A percentile compares a stretch with the other conserved stretches of the same genome.
Conservation (phyloP, 2,329 filamentous ascomycete species). For the Talaromyces sp. region DNA sequence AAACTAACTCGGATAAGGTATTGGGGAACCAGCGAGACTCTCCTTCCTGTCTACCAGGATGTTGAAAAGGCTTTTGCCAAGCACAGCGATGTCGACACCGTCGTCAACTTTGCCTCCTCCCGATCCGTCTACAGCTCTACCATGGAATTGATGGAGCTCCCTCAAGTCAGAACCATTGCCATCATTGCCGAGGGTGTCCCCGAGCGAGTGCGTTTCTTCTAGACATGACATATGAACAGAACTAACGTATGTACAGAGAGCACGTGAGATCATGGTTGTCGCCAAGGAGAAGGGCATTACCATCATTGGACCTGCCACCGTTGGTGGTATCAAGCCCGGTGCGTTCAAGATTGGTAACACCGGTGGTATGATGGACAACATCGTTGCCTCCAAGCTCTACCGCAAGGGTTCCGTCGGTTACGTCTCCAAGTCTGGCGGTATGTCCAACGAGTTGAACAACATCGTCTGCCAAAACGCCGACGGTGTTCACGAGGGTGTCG, state of each 20-base stretch:
- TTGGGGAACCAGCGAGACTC: conserved; percentile 99
- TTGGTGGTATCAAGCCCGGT: conserved; percentile 98
- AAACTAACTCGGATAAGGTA: conserved; percentile 54
- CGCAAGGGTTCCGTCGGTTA: conserved; percentile 98
- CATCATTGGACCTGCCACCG: conserved; percentile 97
- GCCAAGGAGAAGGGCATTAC: conserved; percentile 98
- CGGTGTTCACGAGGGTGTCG: conserved; percentile 98
- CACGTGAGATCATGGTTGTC: conserved; percentile 94
- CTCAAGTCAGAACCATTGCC: conserved; percentile 97
- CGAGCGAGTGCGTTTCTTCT: conserved; percentile 71
- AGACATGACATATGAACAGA: background rate
- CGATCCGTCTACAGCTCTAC: conserved; percentile 98
- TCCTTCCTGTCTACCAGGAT: conserved; percentile 96
- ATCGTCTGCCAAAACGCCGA: conserved; percentile 95
- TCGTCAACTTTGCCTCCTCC: conserved; percentile 99
- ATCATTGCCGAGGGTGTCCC: conserved; percentile 99
- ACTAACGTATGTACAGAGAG: conserved; percentile 61
- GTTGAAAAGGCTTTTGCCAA: conserved; percentile 90
- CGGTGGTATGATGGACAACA: conserved; percentile 99
- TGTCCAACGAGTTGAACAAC: conserved; percentile 99
- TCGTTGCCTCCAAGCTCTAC: conserved; percentile 99
- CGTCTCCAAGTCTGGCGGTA: conserved; percentile 99
- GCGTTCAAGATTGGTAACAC: conserved; percentile 99
- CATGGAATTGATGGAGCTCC: conserved; percentile 95
- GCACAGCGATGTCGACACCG: conserved; percentile 94